Base-by-base conservation (phyloP, 495 filamentous ascomycete genomes). In the Xanthoparmelia taractica region DNA sequence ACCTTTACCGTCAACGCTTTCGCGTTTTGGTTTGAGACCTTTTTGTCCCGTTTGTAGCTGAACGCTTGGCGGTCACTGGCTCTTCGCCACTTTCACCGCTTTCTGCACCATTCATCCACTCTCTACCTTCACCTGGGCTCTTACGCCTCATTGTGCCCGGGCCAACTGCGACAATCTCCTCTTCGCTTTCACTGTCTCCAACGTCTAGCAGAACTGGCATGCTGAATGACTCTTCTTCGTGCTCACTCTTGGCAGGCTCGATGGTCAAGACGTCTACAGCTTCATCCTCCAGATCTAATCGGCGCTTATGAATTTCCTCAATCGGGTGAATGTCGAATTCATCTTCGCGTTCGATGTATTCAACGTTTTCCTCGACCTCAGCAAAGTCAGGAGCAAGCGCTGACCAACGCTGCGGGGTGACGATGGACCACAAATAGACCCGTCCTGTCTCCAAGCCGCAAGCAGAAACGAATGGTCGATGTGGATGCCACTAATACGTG, bases 251-350 rank as follows among this genome's bases (percentile, higher is more conserved):
- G 18, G 80, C 77, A 20, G 82, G 80, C 59, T 91, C 87, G 52
- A 90, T 76, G 0, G 87, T 91, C 50, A 96, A 73, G 0, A 94
- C 91, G 70, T 99, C 95, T 1, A 96, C 85, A 57, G 87, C 85
- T 66, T 93, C 89, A 70, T 96, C 92, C 72, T 99, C 94, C 54
- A 86, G 77, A 70, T 97, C 91, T 6, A 97, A 77, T 33, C 91
- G 81, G 20, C 92, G 86, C 72, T 96, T 95, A 68, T 95, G 89
- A 23, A 97, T 88, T 73, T 97, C 94, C 71, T 96, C 92, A 31
- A 92, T 87, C 0, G 92, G 92, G 68, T 97, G 93, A 62, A 97
- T 93, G 70, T 99, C 94, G 67, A 97, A 99, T 69, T 99, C 94
- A 70, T 97, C 95, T 76, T 97, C 94, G 34, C 83, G 82, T 72